Evolutionary conservation across 805 yeast species (phyloP).

Genomic region (Metschnikowia dekortorum): DNA sequence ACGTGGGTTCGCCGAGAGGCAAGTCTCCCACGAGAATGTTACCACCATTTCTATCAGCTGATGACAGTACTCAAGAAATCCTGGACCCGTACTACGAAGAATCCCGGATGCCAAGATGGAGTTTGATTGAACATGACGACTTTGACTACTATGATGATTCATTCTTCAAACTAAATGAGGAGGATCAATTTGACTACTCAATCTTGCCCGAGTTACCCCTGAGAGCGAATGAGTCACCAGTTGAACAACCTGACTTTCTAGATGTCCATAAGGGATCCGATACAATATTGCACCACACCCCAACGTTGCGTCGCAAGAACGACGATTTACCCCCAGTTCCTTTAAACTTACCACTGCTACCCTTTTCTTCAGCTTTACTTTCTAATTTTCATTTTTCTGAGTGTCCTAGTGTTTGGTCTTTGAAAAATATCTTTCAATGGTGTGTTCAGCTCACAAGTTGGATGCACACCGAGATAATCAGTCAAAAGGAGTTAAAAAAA

Average conservation of each 20-base stretch:
- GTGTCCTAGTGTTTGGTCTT: constrained; percentile 44
- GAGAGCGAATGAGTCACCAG: constrained; percentile 7
- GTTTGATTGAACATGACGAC: constrained; percentile 15
- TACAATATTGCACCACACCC: background rate
- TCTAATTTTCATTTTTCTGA: constrained; percentile 45
- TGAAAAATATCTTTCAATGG: constrained; percentile 53
- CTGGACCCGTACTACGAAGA: constrained; percentile 11
- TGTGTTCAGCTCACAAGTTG: constrained; percentile 47
- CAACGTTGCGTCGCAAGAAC: constrained; percentile 12
- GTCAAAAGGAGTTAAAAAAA: constrained; percentile 49
- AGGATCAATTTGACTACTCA: constrained; percentile 29
- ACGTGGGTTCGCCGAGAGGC: constrained; percentile 18
- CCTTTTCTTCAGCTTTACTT: constrained; percentile 49
- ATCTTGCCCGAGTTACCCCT: constrained; percentile 32
- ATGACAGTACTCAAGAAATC: constrained; percentile 8
- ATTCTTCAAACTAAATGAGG: constrained; percentile 19
- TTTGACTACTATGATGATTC: constrained; percentile 14
- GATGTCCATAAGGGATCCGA: background rate
- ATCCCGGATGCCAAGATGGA: constrained; percentile 16
- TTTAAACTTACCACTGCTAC: constrained; percentile 49
- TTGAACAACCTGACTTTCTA: background rate
- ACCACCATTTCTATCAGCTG: constrained; percentile 4
- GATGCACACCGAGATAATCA: constrained; percentile 49
- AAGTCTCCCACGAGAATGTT: background rate
- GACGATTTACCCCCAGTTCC: constrained; percentile 41